Conservation (phyloP, 139 green algal species). For the Coelastrella sp. region DNA sequence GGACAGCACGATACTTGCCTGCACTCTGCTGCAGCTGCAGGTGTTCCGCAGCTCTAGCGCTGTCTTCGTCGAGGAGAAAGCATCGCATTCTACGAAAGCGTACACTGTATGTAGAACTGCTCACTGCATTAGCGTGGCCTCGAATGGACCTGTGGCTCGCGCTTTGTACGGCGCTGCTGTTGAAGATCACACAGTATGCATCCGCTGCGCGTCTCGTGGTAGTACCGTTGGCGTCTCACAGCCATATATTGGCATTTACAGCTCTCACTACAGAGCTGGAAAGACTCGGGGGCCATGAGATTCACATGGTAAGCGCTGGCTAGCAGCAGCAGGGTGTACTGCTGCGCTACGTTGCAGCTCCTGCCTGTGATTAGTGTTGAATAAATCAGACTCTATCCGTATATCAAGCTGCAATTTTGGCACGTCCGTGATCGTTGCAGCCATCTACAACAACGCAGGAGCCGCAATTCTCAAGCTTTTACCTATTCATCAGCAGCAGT, state of each 20-base stretch:
- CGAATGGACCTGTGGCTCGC: too few species aligned
- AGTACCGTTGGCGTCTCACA: slow-evolving; percentile 3
- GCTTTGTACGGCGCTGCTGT: neutral
- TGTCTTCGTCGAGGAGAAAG: too few species aligned
- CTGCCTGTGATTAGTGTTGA: neutral
- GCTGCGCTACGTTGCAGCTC: neutral
- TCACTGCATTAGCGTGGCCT: too few species aligned
- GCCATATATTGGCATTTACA: slow-evolving; percentile 39
- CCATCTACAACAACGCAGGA: neutral
- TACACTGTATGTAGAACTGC: too few species aligned
- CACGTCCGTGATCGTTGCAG: too few species aligned
- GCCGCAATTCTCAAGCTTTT: neutral
- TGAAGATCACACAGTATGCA: neutral
- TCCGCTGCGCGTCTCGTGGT: neutral
- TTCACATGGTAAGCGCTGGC: slow-evolving; percentile 3
- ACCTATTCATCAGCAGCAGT: neutral
- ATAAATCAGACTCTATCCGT: neutral
- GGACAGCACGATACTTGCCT: too few species aligned
- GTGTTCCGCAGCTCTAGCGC: too few species aligned
- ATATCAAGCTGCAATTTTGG: neutral
- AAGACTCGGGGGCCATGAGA: slow-evolving; percentile 20
- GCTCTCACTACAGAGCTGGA: slow-evolving; percentile 41
- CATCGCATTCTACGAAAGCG: too few species aligned
- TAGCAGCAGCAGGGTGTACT: neutral
- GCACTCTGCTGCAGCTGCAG: too few species aligned